Conservation (phyloP, 1,284 basidiomycete genomes). For the Sporisorium exsertum region DNA sequence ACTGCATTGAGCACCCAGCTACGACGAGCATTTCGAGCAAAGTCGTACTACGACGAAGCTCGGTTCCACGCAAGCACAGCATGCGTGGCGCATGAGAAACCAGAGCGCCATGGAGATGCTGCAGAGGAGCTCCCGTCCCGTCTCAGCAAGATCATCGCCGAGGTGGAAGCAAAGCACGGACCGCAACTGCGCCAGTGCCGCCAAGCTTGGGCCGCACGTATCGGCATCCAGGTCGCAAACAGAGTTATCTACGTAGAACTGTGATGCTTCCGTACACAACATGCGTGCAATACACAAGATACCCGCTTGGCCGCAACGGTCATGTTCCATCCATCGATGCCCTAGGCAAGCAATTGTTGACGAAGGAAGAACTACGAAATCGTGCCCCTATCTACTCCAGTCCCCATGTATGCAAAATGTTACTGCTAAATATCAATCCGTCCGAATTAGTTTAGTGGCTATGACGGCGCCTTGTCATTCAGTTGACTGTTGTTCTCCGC, state of each 20-base stretch:
- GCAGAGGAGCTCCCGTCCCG: background rate
- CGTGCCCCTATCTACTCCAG: background rate
- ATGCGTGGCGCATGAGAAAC: background rate
- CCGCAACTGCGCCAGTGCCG: constrained; percentile 19
- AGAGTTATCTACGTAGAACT: constrained; percentile 31
- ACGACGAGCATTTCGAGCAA: constrained; percentile 34
- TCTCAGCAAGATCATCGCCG: constrained; percentile 11
- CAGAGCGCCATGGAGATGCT: background rate
- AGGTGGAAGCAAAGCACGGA: constrained; percentile 19
- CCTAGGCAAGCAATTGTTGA: too few relatives aligned
- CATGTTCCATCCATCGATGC: too few relatives aligned
- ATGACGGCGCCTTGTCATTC: constrained; percentile 59
- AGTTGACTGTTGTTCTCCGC: constrained; percentile 31
- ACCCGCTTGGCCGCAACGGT: background rate
- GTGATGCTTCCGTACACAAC: background rate
- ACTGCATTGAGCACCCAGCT: constrained; percentile 23
- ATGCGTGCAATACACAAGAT: background rate
- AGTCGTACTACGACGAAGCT: constrained; percentile 48
- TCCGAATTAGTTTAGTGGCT: constrained; percentile 63
- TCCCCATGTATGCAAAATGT: too few relatives aligned
- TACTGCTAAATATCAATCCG: constrained; percentile 2
- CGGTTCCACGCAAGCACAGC: constrained; percentile 51
- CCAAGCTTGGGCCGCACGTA: constrained; percentile 19
- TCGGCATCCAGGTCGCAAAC: constrained; percentile 41
- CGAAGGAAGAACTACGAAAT: too few relatives aligned